A percentile compares a stretch with the other conserved stretches of the same genome.
phyloP scores from a whole-genome alignment of 345 rosid species.

The Pistacia atlantica region DNA sequence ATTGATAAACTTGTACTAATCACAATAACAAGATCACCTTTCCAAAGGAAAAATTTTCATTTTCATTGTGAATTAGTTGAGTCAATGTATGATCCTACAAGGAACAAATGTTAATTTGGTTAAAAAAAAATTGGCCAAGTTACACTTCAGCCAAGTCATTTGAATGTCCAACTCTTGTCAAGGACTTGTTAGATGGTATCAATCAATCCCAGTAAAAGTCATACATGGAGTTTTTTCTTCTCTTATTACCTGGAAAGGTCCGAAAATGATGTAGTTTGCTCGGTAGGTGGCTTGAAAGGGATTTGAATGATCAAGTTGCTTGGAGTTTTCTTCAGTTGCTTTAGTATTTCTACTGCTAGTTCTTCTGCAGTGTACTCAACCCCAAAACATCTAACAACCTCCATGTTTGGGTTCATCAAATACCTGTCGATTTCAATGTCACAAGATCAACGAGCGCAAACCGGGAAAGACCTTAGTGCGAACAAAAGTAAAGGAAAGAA shows the following conservation, averaged over 20 bases:
- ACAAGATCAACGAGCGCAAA: slow-evolving; percentile 1
- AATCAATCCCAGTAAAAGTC: too few species aligned
- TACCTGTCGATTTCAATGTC: slow-evolving; percentile 50
- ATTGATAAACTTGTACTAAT: too few species aligned
- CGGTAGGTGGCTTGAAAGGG: background rate
- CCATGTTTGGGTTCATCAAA: slow-evolving; percentile 80
- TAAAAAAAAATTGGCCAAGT: background rate
- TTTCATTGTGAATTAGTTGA: background rate
- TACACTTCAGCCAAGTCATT: background rate
- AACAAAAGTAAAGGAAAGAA: background rate
- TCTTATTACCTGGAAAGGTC: background rate
- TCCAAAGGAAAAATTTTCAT: background rate
- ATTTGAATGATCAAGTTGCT: background rate
- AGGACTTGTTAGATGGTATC: background rate
- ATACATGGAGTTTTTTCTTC: too few species aligned
- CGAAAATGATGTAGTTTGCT: too few species aligned
- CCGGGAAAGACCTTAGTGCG: background rate
- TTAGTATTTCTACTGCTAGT: slow-evolving; percentile 55
- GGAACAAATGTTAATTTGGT: background rate
- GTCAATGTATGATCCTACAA: background rate
- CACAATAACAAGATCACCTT: background rate
- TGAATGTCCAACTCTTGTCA: background rate
- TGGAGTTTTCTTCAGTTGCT: slow-evolving; percentile 46
- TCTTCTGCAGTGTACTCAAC: slow-evolving; percentile 68
- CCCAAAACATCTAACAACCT: slow-evolving; percentile 78